These are phyloP conservation scores for Pyropia haitanensis DNA, from an alignment of 23 red algal genomes.

Conservation along the genomic window DNA sequence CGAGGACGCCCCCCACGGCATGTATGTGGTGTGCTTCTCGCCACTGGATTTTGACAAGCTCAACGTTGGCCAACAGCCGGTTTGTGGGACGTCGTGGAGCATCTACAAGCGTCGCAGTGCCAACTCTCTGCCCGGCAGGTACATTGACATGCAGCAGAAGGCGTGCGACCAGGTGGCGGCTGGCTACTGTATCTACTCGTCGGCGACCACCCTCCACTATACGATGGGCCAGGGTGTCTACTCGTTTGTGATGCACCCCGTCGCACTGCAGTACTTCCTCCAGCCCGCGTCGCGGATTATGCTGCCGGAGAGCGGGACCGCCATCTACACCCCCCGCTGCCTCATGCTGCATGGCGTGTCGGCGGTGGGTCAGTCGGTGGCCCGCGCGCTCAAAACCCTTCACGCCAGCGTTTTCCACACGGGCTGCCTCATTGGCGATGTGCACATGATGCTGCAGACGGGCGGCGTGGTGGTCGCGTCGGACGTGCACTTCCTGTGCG, in stretches of 20 bases:
- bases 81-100: slow-evolving; percentile 80
- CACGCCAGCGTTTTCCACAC: slow-evolving; percentile 50
- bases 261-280: slow-evolving; percentile 94
- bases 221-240: slow-evolving; percentile 91
- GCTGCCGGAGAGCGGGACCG: slow-evolving; percentile 28
- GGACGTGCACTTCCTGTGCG: slow-evolving; percentile 83
- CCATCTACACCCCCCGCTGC: slow-evolving; percentile 41
- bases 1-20: slow-evolving; percentile 80
- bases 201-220: slow-evolving; percentile 83
- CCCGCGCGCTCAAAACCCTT: slow-evolving; percentile 20
- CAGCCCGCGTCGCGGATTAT: slow-evolving; percentile 49
- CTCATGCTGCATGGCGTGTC: slow-evolving; percentile 8
- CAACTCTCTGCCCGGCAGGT: slow-evolving; percentile 66
- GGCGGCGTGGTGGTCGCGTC: slow-evolving; percentile 70
- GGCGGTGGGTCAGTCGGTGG: slow-evolving; percentile 14
- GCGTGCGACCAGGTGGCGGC: slow-evolving; percentile 84
- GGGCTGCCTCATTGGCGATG: slow-evolving; percentile 65
- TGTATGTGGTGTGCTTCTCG: slow-evolving; percentile 89
- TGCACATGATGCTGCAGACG: slow-evolving; percentile 62
- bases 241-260: slow-evolving; percentile 91
- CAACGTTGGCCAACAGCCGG: slow-evolving; percentile 26
- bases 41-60: slow-evolving; percentile 66
- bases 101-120: slow-evolving; percentile 83
- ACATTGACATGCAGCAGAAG: slow-evolving; percentile 75
- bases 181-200: slow-evolving; percentile 75